phyloP scores from a whole-genome alignment of 1,284 basidiomycete species.

The Taiwanofungus camphoratus region DNA sequence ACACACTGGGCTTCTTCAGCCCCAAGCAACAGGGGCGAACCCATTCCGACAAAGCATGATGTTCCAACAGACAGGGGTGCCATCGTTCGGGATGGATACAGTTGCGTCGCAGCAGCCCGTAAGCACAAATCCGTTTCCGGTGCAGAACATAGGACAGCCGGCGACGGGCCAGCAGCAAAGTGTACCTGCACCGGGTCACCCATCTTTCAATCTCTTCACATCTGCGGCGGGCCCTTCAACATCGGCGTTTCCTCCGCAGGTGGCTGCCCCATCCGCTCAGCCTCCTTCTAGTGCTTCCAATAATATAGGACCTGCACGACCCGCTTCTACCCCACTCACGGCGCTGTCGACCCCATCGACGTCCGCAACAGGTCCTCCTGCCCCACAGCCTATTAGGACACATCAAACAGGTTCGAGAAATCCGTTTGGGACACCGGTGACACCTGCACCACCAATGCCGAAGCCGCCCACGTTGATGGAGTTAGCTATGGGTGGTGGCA shows the following conservation, averaged over 20 bases:
- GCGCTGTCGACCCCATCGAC: slow-evolving; percentile 20
- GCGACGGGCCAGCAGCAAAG: slow-evolving; percentile 6
- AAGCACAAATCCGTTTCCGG: slow-evolving; percentile 27
- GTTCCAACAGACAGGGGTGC: slow-evolving; percentile 59
- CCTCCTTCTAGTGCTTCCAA: slow-evolving; percentile 8
- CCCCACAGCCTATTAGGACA: slow-evolving; percentile 62
- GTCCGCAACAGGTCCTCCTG: slow-evolving; percentile 33
- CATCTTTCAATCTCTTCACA: slow-evolving; percentile 17
- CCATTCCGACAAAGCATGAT: slow-evolving; percentile 66
- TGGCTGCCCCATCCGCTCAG: slow-evolving; percentile 19
- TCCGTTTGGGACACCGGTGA: slow-evolving; percentile 81
- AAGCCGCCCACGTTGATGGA: slow-evolving; percentile 81
- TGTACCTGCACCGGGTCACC: slow-evolving; percentile 16
- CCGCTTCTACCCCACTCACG: slow-evolving; percentile 61
- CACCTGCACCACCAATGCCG: slow-evolving; percentile 64
- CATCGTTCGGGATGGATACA: slow-evolving; percentile 28
- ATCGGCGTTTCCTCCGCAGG: slow-evolving; percentile 10
- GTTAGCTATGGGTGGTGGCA: slow-evolving; percentile 49
- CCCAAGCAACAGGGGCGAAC: slow-evolving; percentile 71
- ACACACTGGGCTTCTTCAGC: slow-evolving; percentile 38
- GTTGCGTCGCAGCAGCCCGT: slow-evolving; percentile 13
- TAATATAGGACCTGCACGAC: slow-evolving; percentile 40
- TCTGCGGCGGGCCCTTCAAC: slow-evolving; percentile 8
- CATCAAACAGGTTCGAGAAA: slow-evolving; percentile 94
- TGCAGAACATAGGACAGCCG: slow-evolving; percentile 12